Evolutionary conservation across 1,284 basidiomycete species (phyloP).

Genomic region (Puccinia brachypodii): DNA sequence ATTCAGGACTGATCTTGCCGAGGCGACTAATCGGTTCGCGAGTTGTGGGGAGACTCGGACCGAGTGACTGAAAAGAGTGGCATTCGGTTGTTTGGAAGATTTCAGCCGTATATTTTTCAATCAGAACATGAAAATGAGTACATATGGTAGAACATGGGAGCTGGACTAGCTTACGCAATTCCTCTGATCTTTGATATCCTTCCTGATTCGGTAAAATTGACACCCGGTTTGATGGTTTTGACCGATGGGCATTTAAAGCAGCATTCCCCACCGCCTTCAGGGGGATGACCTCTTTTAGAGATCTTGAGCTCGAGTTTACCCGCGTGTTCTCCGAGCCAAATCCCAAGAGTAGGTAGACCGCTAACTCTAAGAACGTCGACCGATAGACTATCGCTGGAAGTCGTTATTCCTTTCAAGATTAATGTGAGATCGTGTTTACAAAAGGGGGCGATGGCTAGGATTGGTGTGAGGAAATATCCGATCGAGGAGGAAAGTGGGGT

Average conservation of each 20-base stretch:
- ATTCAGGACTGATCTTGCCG: constrained; percentile 85
- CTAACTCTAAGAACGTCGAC: constrained; percentile 89
- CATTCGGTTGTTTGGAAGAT: too few relatives aligned
- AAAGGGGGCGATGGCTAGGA: constrained; percentile 88
- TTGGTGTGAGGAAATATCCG: constrained; percentile 90
- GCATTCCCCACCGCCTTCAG: constrained; percentile 86
- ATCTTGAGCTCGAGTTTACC: constrained; percentile 65
- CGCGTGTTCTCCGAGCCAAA: constrained; percentile 78
- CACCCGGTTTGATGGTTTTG: constrained; percentile 76
- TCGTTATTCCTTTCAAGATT: constrained; percentile 84
- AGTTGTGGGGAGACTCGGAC: constrained; percentile 96
- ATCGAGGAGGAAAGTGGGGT: constrained; percentile 82
- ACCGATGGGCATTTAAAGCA: constrained; percentile 90
- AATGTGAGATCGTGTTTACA: constrained; percentile 81
- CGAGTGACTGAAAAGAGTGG: constrained; percentile 66
- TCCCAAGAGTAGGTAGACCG: constrained; percentile 82
- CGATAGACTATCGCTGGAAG: constrained; percentile 78
- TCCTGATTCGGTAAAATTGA: constrained; percentile 88
- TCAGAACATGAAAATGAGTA: not conserved
- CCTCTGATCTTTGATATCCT: constrained; percentile 92
- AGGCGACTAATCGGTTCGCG: constrained; percentile 95
- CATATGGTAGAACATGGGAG: not conserved
- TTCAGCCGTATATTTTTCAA: too few relatives aligned
- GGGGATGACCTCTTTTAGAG: constrained; percentile 86
- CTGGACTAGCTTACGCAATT: constrained; percentile 70